A percentile compares a stretch with the other conserved stretches of the same genome.
Conservation (phyloP, 106 monocot species). For the Dendrobium huoshanense region DNA sequence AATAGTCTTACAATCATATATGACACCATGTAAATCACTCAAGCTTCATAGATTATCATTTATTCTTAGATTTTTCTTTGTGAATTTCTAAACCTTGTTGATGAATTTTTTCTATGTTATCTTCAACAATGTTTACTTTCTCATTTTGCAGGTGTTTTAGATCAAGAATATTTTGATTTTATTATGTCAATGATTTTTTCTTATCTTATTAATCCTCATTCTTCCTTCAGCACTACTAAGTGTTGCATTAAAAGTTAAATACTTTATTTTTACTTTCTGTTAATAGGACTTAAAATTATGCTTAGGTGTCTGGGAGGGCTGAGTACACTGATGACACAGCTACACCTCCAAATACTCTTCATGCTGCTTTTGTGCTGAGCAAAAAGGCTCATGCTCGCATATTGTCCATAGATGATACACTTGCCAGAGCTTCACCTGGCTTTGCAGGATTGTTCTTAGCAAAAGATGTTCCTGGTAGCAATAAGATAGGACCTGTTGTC, state of each 20-base stretch:
- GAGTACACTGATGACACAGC: constrained; percentile 84
- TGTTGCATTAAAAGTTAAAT: neutral
- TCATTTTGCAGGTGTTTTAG: too few relatives aligned
- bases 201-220: neutral
- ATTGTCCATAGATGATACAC: constrained; percentile 71
- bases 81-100: too few relatives aligned
- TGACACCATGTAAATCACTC: too few relatives aligned
- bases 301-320: constrained; percentile 85
- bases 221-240: neutral
- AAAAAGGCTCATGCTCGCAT: constrained; percentile 90
- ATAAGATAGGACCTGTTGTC: constrained; percentile 64
- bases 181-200: too few relatives aligned
- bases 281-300: neutral
- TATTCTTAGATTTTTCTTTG: too few relatives aligned
- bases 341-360: constrained; percentile 61
- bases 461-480: constrained; percentile 75
- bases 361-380: constrained; percentile 84
- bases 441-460: constrained; percentile 78
- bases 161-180: too few relatives aligned
- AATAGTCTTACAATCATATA: too few relatives aligned
- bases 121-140: too few relatives aligned
- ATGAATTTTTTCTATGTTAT: too few relatives aligned
- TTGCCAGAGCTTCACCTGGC: constrained; percentile 73
- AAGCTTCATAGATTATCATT: too few relatives aligned
- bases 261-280: neutral